These are phyloP conservation scores for Sarocladiaceae sp. DNA, from an alignment of 2,329 filamentous ascomycete species.

Conservation along the genomic window DNA sequence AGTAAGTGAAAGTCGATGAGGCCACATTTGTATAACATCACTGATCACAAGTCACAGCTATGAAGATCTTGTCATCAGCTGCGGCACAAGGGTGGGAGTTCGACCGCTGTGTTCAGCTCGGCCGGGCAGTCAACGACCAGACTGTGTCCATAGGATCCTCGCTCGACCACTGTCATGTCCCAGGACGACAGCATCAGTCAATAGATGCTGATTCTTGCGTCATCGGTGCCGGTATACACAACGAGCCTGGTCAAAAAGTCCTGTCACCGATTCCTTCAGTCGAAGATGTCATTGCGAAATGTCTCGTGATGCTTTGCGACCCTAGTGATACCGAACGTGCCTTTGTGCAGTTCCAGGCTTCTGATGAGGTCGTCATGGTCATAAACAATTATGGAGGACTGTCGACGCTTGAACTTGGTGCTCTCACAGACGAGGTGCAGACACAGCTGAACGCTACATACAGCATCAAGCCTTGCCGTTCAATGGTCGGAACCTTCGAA, in stretches of 20 bases:
- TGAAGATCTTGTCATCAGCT: slow-evolving; percentile 66
- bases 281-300: slow-evolving; percentile 34
- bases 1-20: slow-evolving; percentile 46
- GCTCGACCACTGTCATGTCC: slow-evolving; percentile 69
- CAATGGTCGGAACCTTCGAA: slow-evolving; percentile 37
- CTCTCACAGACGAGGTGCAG: slow-evolving; percentile 48
- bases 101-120: slow-evolving; percentile 54
- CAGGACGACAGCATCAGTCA: slow-evolving; percentile 54
- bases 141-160: slow-evolving; percentile 62
- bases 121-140: slow-evolving; percentile 56
- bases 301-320: slow-evolving; percentile 49
- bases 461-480: slow-evolving; percentile 33
- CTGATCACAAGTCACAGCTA: slow-evolving; percentile 32
- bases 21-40: not conserved
- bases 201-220: slow-evolving; percentile 30
- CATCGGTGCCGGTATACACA: slow-evolving; percentile 53
- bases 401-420: slow-evolving; percentile 49
- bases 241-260: slow-evolving; percentile 29
- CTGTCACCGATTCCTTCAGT: slow-evolving; percentile 36
- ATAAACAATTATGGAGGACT: slow-evolving; percentile 56
- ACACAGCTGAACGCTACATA: slow-evolving; percentile 31
- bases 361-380: slow-evolving; percentile 46
- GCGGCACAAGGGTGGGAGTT: slow-evolving; percentile 52
- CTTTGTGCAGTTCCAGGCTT: slow-evolving; percentile 40
- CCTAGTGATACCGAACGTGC: slow-evolving; percentile 46